Conservation (phyloP, 345 rosid genomes). For the Rhizophora mangle region DNA sequence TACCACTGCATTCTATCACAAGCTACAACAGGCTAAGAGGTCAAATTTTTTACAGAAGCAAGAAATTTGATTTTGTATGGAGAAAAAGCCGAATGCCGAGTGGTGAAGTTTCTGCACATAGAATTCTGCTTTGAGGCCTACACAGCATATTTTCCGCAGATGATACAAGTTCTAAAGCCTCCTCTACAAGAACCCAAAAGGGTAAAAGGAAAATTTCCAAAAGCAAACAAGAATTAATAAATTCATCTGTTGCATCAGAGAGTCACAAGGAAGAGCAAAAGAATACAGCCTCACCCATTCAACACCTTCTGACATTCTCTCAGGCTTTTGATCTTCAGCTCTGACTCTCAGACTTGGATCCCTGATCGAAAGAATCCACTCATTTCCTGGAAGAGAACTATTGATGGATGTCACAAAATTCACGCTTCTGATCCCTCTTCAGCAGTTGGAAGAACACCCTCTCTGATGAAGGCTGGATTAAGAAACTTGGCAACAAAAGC, state of each 20-base stretch:
- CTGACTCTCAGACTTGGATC: constrained; percentile 27
- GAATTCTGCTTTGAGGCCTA: constrained; percentile 30
- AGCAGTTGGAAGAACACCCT: constrained; percentile 71
- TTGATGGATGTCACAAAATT: constrained; percentile 13
- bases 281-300: constrained; percentile 14
- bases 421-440: constrained; percentile 65
- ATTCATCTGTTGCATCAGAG: constrained; percentile 39
- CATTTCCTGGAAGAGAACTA: constrained; percentile 14
- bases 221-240: constrained; percentile 54
- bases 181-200: constrained; percentile 41
- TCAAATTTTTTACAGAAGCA: constrained; percentile 36
- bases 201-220: constrained; percentile 19
- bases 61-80: constrained; percentile 25
- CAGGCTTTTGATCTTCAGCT: constrained; percentile 30
- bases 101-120: constrained; percentile 20
- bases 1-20: constrained; percentile 13
- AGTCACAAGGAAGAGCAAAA: constrained; percentile 38
- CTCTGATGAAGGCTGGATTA: constrained; percentile 60
- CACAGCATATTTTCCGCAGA: constrained; percentile 21
- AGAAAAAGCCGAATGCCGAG: constrained; percentile 26
- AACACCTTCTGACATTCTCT: constrained; percentile 12
- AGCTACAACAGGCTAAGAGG: constrained; percentile 18
- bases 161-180: constrained; percentile 50
- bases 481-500: constrained; percentile 87
- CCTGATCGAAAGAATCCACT: constrained; percentile 7